phyloP scores from a whole-genome alignment of 371 early-diverging fungal species.

The Mucor sp. region DNA sequence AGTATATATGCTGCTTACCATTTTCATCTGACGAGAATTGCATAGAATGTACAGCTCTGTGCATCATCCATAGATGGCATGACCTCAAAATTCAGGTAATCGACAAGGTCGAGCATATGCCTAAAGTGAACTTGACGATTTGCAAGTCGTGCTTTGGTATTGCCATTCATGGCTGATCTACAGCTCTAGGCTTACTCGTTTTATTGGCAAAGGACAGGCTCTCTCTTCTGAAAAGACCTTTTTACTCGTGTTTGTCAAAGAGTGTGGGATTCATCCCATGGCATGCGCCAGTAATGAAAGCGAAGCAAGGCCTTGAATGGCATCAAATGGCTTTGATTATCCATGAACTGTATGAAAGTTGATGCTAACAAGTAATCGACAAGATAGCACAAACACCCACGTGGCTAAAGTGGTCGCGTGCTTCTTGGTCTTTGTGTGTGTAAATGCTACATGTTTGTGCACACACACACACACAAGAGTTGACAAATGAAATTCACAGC shows the following conservation, averaged over 20 bases:
- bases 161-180: neutral
- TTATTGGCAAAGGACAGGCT: no score
- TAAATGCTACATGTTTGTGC: neutral
- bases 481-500: neutral
- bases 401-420: conserved; percentile 3
- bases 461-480: neutral
- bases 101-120: neutral
- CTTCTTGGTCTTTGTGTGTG: conserved; percentile 2
- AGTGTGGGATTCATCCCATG: no score
- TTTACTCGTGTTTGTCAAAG: no score
- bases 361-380: neutral
- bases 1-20: neutral
- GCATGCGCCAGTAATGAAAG: neutral
- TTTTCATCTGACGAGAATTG: neutral
- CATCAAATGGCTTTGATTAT: neutral
- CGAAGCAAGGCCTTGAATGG: neutral
- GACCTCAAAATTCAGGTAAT: neutral
- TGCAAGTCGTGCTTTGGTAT: neutral
- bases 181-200: neutral
- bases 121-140: neutral
- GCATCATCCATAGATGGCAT: neutral
- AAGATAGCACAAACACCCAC: neutral
- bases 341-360: neutral
- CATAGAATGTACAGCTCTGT: no score
- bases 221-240: no score